phyloP scores from a whole-genome alignment of 495 filamentous ascomycete genomes.

The Lasiosphaeria ovina region DNA sequence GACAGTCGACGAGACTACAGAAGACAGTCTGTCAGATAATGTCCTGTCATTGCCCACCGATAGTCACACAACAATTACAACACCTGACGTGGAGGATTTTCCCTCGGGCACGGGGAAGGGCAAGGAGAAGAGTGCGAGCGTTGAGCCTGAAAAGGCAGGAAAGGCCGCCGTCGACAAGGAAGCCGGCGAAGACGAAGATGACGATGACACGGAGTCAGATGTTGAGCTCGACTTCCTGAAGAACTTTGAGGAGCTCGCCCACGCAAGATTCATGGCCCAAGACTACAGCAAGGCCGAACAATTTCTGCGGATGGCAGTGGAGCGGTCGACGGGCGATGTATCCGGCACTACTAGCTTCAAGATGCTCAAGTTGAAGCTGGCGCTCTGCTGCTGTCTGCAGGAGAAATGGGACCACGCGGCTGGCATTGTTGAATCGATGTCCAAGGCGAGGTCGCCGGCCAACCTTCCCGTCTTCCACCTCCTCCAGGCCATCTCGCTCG shows the following conservation, averaged over 20 bases:
- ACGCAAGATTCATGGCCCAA: slow-evolving; percentile 4
- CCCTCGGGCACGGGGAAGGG: slow-evolving; percentile 1
- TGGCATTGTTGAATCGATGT: slow-evolving; percentile 5
- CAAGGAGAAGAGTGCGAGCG: not conserved
- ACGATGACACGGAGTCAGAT: slow-evolving; percentile 3
- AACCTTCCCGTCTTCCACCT: slow-evolving; percentile 9
- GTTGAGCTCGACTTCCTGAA: slow-evolving; percentile 7
- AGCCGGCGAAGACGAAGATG: slow-evolving; percentile 4
- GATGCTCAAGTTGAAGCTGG: slow-evolving; percentile 8
- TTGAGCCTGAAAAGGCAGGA: not conserved
- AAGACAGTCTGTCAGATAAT: slow-evolving; percentile 5
- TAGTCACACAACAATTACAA: slow-evolving; percentile 6
- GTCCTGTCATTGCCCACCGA: slow-evolving; percentile 3
- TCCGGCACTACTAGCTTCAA: slow-evolving; percentile 6
- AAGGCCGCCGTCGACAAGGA: not conserved
- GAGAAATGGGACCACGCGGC: slow-evolving; percentile 11
- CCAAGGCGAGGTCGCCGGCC: slow-evolving; percentile 6
- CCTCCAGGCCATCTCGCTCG: slow-evolving; percentile 12
- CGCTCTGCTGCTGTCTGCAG: slow-evolving; percentile 12
- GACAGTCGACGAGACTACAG: slow-evolving; percentile 6
- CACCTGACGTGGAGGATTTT: slow-evolving; percentile 9
- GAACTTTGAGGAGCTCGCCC: slow-evolving; percentile 9
- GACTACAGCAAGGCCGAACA: slow-evolving; percentile 12
- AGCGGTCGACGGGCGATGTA: slow-evolving; percentile 8
- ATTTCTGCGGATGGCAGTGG: slow-evolving; percentile 8